These are phyloP conservation scores for Dictyostelium capitatum DNA, from an alignment of 78 protist species.

Conservation along the genomic window DNA sequence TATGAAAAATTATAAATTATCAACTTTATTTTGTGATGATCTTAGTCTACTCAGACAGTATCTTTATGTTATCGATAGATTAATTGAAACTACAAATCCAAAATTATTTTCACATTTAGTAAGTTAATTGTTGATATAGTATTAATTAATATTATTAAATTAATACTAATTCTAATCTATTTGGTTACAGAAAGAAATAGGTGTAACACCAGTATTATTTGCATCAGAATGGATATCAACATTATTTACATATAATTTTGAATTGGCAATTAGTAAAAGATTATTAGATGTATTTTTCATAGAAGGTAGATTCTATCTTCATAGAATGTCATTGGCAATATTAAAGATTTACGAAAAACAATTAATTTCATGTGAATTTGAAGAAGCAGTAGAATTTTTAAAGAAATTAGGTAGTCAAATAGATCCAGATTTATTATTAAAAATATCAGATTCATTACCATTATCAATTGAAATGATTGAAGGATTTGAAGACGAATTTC, in stretches of 20 bases:
- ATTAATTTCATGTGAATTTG: constrained; percentile 16
- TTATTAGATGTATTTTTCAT: constrained; percentile 59
- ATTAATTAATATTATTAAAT: not conserved
- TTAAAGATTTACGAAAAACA: constrained; percentile 40
- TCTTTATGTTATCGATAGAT: constrained; percentile 68
- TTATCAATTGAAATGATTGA: constrained; percentile 30
- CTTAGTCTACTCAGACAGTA: constrained; percentile 29
- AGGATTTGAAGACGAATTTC: constrained; percentile 65
- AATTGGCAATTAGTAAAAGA: constrained; percentile 43
- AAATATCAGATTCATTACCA: constrained; percentile 37
- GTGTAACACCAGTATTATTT: constrained; percentile 78
- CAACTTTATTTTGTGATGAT: constrained; percentile 52
- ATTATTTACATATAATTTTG: constrained; percentile 69
- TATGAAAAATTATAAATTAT: constrained; percentile 45
- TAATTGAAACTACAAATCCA: constrained; percentile 56
- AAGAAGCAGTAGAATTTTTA: constrained; percentile 65
- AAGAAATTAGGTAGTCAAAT: constrained; percentile 47
- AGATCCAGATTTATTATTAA: constrained; percentile 34
- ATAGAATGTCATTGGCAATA: constrained; percentile 18
- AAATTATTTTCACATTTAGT: constrained; percentile 67
- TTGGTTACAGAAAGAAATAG: constrained; percentile 40
- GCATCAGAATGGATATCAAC: constrained; percentile 82
- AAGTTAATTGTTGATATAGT: not conserved
- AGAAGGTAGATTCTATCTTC: constrained; percentile 58
- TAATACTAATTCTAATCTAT: not conserved